A percentile compares a stretch with the other conserved stretches of the same genome.
phyloP scores from a whole-genome alignment of 768 basidiomycete genomes.

The Boletellus emodensis region DNA sequence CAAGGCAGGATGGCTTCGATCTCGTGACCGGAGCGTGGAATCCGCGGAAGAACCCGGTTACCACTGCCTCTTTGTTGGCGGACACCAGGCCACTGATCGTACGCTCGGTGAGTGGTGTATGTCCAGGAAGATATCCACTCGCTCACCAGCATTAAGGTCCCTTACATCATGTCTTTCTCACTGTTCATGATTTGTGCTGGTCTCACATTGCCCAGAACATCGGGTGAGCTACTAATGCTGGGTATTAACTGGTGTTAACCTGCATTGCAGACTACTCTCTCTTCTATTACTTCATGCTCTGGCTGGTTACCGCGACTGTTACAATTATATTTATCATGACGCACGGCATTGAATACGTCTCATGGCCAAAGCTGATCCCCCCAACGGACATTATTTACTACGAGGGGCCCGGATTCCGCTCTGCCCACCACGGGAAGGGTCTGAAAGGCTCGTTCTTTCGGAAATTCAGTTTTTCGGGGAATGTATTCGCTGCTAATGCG shows the following conservation, averaged over 20 bases:
- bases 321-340: slow-evolving; percentile 69
- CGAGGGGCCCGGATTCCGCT: slow-evolving; percentile 82
- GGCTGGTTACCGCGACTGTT: slow-evolving; percentile 61
- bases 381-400: slow-evolving; percentile 80
- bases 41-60: slow-evolving; percentile 70
- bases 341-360: slow-evolving; percentile 93
- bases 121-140: background rate
- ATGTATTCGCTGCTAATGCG: slow-evolving; percentile 37
- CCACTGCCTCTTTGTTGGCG: slow-evolving; percentile 65
- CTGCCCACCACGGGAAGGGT: slow-evolving; percentile 73
- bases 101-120: slow-evolving; percentile 63
- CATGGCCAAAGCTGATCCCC: slow-evolving; percentile 87
- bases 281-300: slow-evolving; percentile 78
- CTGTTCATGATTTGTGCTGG: slow-evolving; percentile 87
- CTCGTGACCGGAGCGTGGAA: slow-evolving; percentile 89
- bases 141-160: slow-evolving; percentile 55
- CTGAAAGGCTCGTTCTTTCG: slow-evolving; percentile 38
- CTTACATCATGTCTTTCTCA: slow-evolving; percentile 75
- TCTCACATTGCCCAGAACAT: slow-evolving; percentile 79
- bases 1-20: slow-evolving; percentile 92
- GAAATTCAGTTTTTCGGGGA: slow-evolving; percentile 33
- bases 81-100: slow-evolving; percentile 80
- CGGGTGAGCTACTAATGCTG: slow-evolving; percentile 51
- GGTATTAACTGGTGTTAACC: background rate
- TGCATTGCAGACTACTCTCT: slow-evolving; percentile 69